Percentiles rank a stretch among this genome's conserved stretches.
Conservation (phyloP, 495 filamentous ascomycete genomes). For the Xylaria grammica region DNA sequence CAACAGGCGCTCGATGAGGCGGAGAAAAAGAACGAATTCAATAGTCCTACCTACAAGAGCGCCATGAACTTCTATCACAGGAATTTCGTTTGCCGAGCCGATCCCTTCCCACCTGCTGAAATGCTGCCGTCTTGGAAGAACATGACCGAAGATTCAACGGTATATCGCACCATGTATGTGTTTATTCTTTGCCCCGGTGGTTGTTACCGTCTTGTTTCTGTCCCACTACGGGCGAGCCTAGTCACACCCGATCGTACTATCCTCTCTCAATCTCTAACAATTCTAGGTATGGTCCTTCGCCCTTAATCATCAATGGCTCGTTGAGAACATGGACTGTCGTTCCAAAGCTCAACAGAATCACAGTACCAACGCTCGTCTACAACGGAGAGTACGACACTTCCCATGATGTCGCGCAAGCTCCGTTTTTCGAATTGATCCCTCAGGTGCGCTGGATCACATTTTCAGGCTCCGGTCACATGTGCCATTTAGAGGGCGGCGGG, state of each 20-base stretch:
- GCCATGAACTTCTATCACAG: conserved; percentile 45
- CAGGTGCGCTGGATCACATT: conserved; percentile 56
- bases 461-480: conserved; percentile 49
- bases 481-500: conserved; percentile 47
- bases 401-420: conserved; percentile 46
- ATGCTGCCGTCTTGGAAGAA: conserved; percentile 35
- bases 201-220: too few species aligned
- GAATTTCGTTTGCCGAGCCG: conserved; percentile 46
- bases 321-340: conserved; percentile 45
- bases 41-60: conserved; percentile 47
- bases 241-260: background rate
- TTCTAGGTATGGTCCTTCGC: conserved; percentile 47
- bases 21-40: conserved; percentile 47
- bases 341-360: conserved; percentile 41
- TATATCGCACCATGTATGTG: conserved; percentile 49
- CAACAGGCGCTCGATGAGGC: conserved; percentile 36
- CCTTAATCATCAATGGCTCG: conserved; percentile 46
- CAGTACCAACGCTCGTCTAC: conserved; percentile 47
- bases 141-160: conserved; percentile 47
- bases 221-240: too few species aligned
- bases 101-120: conserved; percentile 46
- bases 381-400: conserved; percentile 58
- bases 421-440: conserved; percentile 49
- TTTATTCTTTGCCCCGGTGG: background rate
- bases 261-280: conserved; percentile 19